Base-by-base conservation (phyloP, 192 early-diverging fungal species). In the Neocallimastix lanati region DNA sequence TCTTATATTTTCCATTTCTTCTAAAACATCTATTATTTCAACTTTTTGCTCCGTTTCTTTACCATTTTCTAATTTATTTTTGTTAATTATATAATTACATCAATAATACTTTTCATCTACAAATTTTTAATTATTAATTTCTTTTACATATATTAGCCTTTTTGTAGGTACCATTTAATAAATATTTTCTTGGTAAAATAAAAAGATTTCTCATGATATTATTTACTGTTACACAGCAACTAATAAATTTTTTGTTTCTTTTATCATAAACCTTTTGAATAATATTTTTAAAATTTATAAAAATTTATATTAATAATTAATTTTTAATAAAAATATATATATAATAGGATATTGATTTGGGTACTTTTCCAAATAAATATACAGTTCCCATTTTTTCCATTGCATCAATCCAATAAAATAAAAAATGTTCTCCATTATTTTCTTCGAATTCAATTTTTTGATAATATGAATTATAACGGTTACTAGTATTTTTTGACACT, bases 391-490 rank as follows among this genome's bases (percentile, higher is more conserved):
- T 84, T 77, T 88, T 89, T 81, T 99, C 96, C 77, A 88, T 88
- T 21, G 94, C 95, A 83, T 99, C 98, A 77, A 96, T 86, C 96
- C 96, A 99, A 85, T 89, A 99, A 83, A 96, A 85, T 40, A 83
- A 83, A 76, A 97, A 58, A 13, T 84, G 83, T 18, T 91, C 91
- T 78, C 92, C 89, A 28, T 76, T 80, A 77, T 88, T 88, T 29
- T 88, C 77, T 29, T 85, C 29, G 37, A 28, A 28, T 16, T 79
- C 79, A 6, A 27, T 30, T 18, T 28, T 33, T 37, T 78, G 16
- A 11, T 78, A n/a, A n/a, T n/a, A n/a, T n/a, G n/a, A n/a, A n/a
- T n/a, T n/a, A n/a, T n/a, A n/a, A n/a, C n/a, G n/a, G n/a, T n/a
- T n/a, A n/a, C n/a, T n/a, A n/a, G n/a, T n/a, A 79, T 78, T 77